Evolutionary conservation across 2,329 filamentous ascomycete genomes (phyloP).

Genomic region (Beauveria asiatica): DNA sequence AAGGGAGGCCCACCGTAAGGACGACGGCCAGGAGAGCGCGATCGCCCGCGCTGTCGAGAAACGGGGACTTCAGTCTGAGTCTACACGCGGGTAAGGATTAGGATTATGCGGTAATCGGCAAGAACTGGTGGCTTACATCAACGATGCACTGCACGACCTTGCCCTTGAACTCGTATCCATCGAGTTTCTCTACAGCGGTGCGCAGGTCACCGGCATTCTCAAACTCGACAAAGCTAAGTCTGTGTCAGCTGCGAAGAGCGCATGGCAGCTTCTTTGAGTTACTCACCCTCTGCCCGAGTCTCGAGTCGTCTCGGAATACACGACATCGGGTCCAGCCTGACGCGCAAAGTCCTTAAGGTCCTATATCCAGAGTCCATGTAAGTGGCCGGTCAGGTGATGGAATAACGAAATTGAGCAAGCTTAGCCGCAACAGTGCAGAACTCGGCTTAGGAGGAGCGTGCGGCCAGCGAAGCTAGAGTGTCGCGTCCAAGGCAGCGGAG

Average conservation of each 20-base stretch:
- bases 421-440: slow-evolving; percentile 10
- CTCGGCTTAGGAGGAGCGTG: not conserved
- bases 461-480: slow-evolving; percentile 15
- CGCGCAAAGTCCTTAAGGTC: slow-evolving; percentile 99
- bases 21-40: slow-evolving; percentile 61
- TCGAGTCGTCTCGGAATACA: slow-evolving; percentile 93
- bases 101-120: not conserved
- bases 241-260: slow-evolving; percentile 4
- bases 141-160: slow-evolving; percentile 75
- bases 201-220: slow-evolving; percentile 86
- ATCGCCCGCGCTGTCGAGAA: slow-evolving; percentile 61
- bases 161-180: slow-evolving; percentile 88
- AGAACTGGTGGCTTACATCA: slow-evolving; percentile 55
- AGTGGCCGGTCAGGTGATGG: slow-evolving; percentile 56
- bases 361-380: slow-evolving; percentile 78
- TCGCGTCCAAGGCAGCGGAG: not conserved
- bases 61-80: slow-evolving; percentile 66
- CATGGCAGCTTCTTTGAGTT: not conserved
- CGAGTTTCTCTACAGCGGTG: slow-evolving; percentile 88
- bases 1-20: slow-evolving; percentile 60
- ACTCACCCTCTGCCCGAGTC: slow-evolving; percentile 86
- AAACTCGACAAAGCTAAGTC: slow-evolving; percentile 84
- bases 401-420: slow-evolving; percentile 17
- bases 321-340: slow-evolving; percentile 91
- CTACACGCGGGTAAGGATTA: slow-evolving; percentile 32